A percentile compares a stretch with the other conserved stretches of the same genome.
Evolutionary conservation across 352 stramenopile species (phyloP).

Genomic region (Phytophthora foliorum): DNA sequence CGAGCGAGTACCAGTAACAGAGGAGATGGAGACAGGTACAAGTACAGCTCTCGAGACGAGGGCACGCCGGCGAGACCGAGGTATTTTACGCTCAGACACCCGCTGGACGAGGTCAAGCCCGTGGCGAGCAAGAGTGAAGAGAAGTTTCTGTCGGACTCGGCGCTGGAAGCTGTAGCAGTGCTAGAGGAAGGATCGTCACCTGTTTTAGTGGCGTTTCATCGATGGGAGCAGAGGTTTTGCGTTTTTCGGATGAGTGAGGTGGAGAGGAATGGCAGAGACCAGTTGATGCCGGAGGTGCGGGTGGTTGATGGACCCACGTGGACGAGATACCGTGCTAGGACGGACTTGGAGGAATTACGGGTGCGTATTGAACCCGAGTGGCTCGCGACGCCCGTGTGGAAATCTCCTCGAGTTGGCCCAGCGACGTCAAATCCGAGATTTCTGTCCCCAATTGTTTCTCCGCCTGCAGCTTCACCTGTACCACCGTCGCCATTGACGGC

Average conservation of each 20-base stretch:
- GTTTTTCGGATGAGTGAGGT: conserved; percentile 52
- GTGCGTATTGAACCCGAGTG: conserved; percentile 61
- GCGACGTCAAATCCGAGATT: conserved; percentile 22
- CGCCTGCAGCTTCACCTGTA: conserved; percentile 20
- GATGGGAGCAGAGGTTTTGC: conserved; percentile 54
- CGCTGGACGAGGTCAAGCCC: conserved; percentile 83
- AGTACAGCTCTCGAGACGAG: conserved; percentile 33
- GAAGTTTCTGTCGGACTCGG: conserved; percentile 60
- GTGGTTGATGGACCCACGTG: conserved; percentile 56
- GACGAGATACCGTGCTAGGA: conserved; percentile 44
- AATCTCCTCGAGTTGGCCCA: conserved; percentile 32
- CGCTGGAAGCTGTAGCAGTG: conserved; percentile 62
- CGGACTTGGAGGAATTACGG: conserved; percentile 39
- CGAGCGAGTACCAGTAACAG: conserved; percentile 49
- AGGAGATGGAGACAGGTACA: conserved; percentile 46
- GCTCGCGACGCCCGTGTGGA: conserved; percentile 43
- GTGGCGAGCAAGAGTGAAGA: conserved; percentile 42
- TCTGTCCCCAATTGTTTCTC: conserved; percentile 34
- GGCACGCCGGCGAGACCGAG: conserved; percentile 42
- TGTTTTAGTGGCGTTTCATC: conserved; percentile 66
- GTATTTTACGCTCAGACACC: conserved; percentile 81
- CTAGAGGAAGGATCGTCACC: conserved; percentile 22
- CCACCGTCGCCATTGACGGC: conserved; percentile 18
- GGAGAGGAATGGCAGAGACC: not conserved
- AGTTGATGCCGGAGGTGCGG: conserved; percentile 28